Percentiles rank a stretch among this genome's conserved stretches.
phyloP scores from a whole-genome alignment of 2,329 filamentous ascomycete species.

The Amesomyces nigricolor region DNA sequence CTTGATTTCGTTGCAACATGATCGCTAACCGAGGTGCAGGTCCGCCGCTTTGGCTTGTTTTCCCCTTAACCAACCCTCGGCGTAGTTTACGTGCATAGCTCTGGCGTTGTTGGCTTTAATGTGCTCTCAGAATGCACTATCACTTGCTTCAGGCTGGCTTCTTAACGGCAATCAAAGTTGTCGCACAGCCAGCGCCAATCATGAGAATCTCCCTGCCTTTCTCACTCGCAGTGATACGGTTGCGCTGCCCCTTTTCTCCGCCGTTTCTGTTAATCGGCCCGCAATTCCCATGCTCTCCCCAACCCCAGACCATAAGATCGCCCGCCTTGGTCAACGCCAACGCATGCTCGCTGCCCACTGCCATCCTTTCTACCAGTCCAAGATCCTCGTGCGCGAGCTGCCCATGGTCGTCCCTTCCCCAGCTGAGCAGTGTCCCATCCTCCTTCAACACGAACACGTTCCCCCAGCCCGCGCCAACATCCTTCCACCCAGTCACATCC shows the following conservation, averaged over 20 bases:
- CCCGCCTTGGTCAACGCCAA: conserved; percentile 61
- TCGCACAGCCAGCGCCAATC: conserved; percentile 84
- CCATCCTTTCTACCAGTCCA: conserved; percentile 56
- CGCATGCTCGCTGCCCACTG: conserved; percentile 86
- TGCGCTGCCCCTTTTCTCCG: conserved; percentile 65
- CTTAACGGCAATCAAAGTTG: conserved; percentile 66
- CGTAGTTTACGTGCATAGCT: background rate
- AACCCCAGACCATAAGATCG: conserved; percentile 80
- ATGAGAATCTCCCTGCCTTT: conserved; percentile 48
- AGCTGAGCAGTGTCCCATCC: conserved; percentile 59
- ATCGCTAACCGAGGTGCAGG: conserved; percentile 22
- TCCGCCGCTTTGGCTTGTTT: conserved; percentile 33
- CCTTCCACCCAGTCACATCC: conserved; percentile 53
- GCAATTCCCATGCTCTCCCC: conserved; percentile 97
- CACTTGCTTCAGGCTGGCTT: conserved; percentile 18
- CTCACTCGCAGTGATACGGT: conserved; percentile 56
- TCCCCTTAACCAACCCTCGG: conserved; percentile 18
- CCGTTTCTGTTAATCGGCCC: conserved; percentile 60
- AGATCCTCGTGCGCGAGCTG: conserved; percentile 64
- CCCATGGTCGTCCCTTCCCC: conserved; percentile 82
- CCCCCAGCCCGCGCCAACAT: conserved; percentile 76
- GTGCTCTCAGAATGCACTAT: background rate
- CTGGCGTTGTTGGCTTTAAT: background rate
- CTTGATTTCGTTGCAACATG: background rate
- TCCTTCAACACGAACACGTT: conserved; percentile 64